Base-by-base conservation (phyloP, 2,329 filamentous ascomycete species). In the Pseudogymnoascus sp. region DNA sequence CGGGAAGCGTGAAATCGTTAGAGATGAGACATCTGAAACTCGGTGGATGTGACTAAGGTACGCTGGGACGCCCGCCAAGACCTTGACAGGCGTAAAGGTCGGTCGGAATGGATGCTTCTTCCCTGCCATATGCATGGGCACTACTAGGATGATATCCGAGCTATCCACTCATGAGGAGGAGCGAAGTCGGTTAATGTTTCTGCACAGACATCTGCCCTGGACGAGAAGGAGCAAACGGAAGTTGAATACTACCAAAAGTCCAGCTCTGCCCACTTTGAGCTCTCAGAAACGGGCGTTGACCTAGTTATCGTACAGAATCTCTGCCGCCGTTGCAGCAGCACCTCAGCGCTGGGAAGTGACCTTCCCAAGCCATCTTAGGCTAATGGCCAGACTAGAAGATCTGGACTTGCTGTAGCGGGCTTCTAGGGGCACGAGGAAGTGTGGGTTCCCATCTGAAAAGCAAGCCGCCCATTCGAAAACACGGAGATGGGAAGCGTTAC, bases 1-100 rank as follows among this genome's bases (percentile, higher is more conserved):
- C 25, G 47, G 47, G 47, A 31, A 56, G 47, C 11, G 50, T 33
- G 50, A 18, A 56, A 56, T 56, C 28, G 64, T 75, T 68, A 75
- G 73, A 62, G 47, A 62, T 16, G 35, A 62, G 21, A 50, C 23
- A 35, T 4, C 44, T 5, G 35, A 42, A 61, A 47, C 25, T 56
- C 50, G 16, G 50, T 56, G 50, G 50, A 56, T 56, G 50, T 56
- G 50, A 56, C 50, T 35, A 56, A 56, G 50, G 50, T 56, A 56
- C 50, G 50, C 50, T 56, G 50, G 50, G 50, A 33, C 50, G 28
- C n/a, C 28, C 11, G 50, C 50, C 50, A 56, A 56, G 50, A 35
- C 28, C 16, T 18, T 56, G 50, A 56, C 50, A 56, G 50, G 28
- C 50, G 50, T 56, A 11, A 18, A 56, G 10, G 28, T 56, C 28